These are phyloP conservation scores for Amanita exitialis DNA, from an alignment of 768 basidiomycete genomes.

Conservation along the genomic window DNA sequence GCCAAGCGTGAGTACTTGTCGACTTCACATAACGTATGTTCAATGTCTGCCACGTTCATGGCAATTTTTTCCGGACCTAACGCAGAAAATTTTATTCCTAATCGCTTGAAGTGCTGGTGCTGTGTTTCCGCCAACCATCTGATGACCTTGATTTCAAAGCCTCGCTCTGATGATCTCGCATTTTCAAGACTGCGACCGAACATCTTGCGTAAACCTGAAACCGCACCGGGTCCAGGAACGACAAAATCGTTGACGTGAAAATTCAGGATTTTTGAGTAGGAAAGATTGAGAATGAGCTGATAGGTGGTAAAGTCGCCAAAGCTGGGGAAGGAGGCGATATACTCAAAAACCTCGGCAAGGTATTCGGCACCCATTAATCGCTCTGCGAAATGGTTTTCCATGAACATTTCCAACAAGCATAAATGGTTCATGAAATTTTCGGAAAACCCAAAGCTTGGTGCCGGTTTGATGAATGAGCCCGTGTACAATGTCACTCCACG, in stretches of 20 bases:
- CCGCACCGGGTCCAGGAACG: slow-evolving; percentile 56
- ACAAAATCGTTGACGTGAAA: slow-evolving; percentile 66
- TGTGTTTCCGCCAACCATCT: slow-evolving; percentile 57
- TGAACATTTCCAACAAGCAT: slow-evolving; percentile 43
- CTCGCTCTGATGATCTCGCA: slow-evolving; percentile 18
- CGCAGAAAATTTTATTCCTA: slow-evolving; percentile 42
- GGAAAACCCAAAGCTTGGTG: slow-evolving; percentile 39
- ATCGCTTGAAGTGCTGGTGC: slow-evolving; percentile 45
- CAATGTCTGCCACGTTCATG: slow-evolving; percentile 62
- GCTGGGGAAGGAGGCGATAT: slow-evolving; percentile 48
- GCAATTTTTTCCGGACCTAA: slow-evolving; percentile 38
- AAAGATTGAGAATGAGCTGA: slow-evolving; percentile 53
- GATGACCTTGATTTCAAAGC: slow-evolving; percentile 48
- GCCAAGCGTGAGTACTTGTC: slow-evolving; percentile 66
- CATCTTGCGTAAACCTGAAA: slow-evolving; percentile 57
- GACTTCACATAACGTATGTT: slow-evolving; percentile 72
- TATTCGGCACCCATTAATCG: slow-evolving; percentile 40
- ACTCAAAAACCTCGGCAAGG: slow-evolving; percentile 55
- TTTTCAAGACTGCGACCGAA: slow-evolving; percentile 36
- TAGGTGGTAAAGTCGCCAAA: slow-evolving; percentile 70
- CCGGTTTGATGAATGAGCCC: slow-evolving; percentile 62
- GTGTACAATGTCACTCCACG: slow-evolving; percentile 47
- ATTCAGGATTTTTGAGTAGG: slow-evolving; percentile 46
- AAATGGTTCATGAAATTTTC: slow-evolving; percentile 54
- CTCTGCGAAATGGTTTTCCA: slow-evolving; percentile 44